Conservation (phyloP, 306 rosid genomes). For the Castanea mollissima region DNA sequence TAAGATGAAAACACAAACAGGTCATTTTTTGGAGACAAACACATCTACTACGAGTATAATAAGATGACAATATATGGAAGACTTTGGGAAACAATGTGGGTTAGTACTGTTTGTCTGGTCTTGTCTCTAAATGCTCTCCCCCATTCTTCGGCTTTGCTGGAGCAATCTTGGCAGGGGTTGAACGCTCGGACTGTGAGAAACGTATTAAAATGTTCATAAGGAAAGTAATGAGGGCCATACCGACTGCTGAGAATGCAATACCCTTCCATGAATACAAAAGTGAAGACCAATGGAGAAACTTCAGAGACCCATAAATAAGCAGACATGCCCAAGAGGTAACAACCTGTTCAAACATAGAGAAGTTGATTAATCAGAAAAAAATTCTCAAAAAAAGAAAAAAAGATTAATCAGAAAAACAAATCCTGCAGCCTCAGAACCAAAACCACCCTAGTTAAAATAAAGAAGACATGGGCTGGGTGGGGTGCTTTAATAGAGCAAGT, state of each 20-base stretch:
- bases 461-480: not conserved
- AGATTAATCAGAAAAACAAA: conserved; percentile 1
- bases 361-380: not conserved
- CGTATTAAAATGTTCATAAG: conserved; percentile 83
- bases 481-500: conserved; percentile 1
- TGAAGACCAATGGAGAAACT: conserved; percentile 69
- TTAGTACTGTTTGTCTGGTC: conserved; percentile 50
- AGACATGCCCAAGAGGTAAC: conserved; percentile 66
- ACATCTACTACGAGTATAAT: conserved; percentile 2
- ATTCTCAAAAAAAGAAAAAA: too few relatives aligned
- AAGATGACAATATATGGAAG: conserved; percentile 15
- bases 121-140: conserved; percentile 31
- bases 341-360: conserved; percentile 52
- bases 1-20: conserved; percentile 15
- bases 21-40: conserved; percentile 16
- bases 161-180: conserved; percentile 69
- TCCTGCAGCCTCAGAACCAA: not conserved
- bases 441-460: not conserved
- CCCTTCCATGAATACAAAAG: conserved; percentile 89
- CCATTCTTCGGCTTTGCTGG: conserved; percentile 45
- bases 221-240: conserved; percentile 57
- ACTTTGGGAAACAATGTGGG: conserved; percentile 11
- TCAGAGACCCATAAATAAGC: conserved; percentile 51
- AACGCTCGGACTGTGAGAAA: conserved; percentile 86
- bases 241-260: conserved; percentile 50